Evolutionary conservation across 192 early-diverging fungal genomes (phyloP), one percentile per base, ranked within the genome.

Genomic region (Mortierella antarctica): DNA sequence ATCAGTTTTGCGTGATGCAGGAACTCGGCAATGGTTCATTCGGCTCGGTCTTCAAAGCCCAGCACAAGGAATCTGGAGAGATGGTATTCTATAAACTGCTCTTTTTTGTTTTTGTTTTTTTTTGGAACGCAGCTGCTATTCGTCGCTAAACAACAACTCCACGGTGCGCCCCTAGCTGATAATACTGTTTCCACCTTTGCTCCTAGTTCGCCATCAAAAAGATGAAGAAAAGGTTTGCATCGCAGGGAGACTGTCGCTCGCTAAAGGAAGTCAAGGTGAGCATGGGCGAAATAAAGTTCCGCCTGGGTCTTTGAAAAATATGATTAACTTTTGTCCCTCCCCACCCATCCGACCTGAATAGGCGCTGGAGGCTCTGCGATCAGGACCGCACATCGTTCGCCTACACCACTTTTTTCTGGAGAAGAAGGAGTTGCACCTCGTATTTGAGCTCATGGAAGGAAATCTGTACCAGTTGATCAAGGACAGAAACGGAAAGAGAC

Each of bases 381-480:
- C 89, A 70, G 95, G 98, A 74, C 89, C 91, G 1, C 95, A 97
- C 82, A 93, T 99, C 56, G 90, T 99, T 50, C 87, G 83, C 15
- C 86, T 99, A 18, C 87, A 91, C 45, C 96, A 97, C 47, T 94
- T 94, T 45, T 92, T 97, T 72, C 88, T 95, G 12, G 89, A 91
- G 41, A 92, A 92, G 75, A 95, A 95, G 74, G 94, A 95, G 70
- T 90, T 97, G 9, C 91, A 91, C 70, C 95, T 98, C 77, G 95
- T 99, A 0, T 97, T 99, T 83, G 98, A 99, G 83, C 94, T 91
- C 62, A 94, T 97, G 91, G 94, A 99, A 61, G 96, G 94, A 31
- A 97, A 98, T 80, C 83, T 99, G 50, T 97, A 97, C 79, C 95
- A 99, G 82, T 75, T 92, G 60, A 95, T 95, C 11, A 93, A 93